A percentile compares a stretch with the other conserved stretches of the same genome.
phyloP scores from a whole-genome alignment of 306 rosid genomes.

The Prunus mira region DNA sequence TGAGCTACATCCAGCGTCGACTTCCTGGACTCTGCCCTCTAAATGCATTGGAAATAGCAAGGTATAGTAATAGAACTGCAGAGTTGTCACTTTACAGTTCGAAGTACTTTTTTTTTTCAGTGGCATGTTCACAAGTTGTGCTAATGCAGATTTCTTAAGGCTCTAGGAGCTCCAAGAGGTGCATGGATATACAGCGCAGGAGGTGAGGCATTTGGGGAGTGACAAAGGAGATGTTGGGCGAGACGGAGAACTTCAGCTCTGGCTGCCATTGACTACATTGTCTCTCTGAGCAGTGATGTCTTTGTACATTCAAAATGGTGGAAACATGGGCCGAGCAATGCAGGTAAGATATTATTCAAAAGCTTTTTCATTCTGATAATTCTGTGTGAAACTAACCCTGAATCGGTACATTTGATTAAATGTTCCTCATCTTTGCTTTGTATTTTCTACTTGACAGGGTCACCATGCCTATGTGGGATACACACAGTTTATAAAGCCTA shows the following conservation, averaged over 20 bases:
- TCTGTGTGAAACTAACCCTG: background rate
- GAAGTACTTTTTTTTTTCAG: too few relatives aligned
- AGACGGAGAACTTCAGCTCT: conserved; percentile 50
- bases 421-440: background rate
- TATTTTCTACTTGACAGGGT: conserved; percentile 20
- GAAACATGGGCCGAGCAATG: conserved; percentile 61
- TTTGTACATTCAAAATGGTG: conserved; percentile 54
- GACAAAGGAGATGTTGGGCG: conserved; percentile 42
- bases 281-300: conserved; percentile 47
- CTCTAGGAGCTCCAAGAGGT: conserved; percentile 44
- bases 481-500: conserved; percentile 50
- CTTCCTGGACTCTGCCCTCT: conserved; percentile 53
- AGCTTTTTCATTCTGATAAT: background rate
- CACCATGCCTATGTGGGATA: conserved; percentile 53
- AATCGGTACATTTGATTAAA: background rate
- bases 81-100: too few relatives aligned
- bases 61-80: conserved; percentile 13
- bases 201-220: conserved; percentile 52
- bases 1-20: conserved; percentile 30
- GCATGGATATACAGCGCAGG: conserved; percentile 51
- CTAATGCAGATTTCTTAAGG: conserved; percentile 46
- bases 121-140: too few relatives aligned
- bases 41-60: conserved; percentile 49
- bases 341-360: conserved; percentile 20
- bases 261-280: conserved; percentile 59